These are phyloP conservation scores for Aspergillus asperescens DNA, from an alignment of 495 filamentous ascomycete species.

Conservation along the genomic window DNA sequence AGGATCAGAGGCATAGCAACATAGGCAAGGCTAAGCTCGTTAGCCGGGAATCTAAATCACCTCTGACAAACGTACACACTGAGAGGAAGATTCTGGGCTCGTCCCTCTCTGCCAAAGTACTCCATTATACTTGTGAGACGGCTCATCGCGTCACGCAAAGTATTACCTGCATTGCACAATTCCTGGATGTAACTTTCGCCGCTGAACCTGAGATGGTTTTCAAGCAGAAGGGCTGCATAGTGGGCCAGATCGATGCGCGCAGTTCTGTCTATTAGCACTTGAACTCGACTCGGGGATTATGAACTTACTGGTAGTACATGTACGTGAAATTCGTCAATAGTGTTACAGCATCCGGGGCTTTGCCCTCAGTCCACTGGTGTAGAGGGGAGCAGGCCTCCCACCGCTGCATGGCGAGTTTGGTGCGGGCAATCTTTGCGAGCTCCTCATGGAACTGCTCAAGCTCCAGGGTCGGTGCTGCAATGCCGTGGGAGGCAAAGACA, in stretches of 20 bases:
- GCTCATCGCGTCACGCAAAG: constrained; percentile 22
- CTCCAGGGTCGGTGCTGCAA: constrained; percentile 8
- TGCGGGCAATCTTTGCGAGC: constrained; percentile 13
- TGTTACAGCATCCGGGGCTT: constrained; percentile 29
- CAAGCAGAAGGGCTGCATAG: constrained; percentile 23
- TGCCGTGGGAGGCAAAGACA: constrained; percentile 32
- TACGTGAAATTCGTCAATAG: constrained; percentile 42
- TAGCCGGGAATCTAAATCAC: not conserved
- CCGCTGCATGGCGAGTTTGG: constrained; percentile 16
- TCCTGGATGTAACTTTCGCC: constrained; percentile 14
- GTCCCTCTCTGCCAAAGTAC: constrained; percentile 26
- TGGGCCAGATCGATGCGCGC: constrained; percentile 29
- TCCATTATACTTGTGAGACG: constrained; percentile 26
- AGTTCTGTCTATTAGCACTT: constrained; percentile 2
- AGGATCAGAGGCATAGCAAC: constrained; percentile 32
- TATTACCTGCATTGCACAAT: constrained; percentile 16
- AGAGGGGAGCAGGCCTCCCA: constrained; percentile 21
- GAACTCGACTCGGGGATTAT: not conserved
- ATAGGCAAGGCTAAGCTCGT: constrained; percentile 23
- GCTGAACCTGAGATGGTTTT: constrained; percentile 19
- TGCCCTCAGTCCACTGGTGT: not conserved
- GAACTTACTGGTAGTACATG: constrained; percentile 50
- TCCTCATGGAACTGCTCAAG: constrained; percentile 14
- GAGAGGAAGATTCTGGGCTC: constrained; percentile 24
- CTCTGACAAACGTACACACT: constrained; percentile 26